Conservation (phyloP, 73 alveolate genomes). For the Loxodes magnus region DNA sequence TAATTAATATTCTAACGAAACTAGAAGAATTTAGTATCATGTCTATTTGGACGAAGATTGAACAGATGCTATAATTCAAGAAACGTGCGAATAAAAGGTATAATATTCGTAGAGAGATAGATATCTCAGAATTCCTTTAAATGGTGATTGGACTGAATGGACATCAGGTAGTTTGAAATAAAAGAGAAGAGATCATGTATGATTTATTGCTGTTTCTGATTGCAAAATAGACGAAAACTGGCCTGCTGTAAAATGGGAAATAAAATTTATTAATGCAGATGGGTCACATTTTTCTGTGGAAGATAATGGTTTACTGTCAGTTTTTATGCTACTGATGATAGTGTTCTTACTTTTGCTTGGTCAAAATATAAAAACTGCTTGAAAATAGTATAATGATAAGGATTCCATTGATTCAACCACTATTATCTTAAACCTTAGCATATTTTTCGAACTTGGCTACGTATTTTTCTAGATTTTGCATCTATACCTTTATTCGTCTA, state of each 20-base stretch:
- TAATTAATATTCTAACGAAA: background rate
- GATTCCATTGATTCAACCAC: background rate
- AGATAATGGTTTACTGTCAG: conserved; percentile 1
- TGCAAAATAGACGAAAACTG: no score
- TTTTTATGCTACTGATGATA: background rate
- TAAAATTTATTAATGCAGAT: background rate
- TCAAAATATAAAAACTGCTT: background rate
- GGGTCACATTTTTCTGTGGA: conserved; percentile 9
- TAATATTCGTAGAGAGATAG: background rate
- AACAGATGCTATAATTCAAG: background rate
- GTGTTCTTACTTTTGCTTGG: background rate
- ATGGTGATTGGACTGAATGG: conserved; percentile 6
- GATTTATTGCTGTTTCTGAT: conserved; percentile 1
- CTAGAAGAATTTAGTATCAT: background rate
- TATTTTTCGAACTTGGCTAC: background rate
- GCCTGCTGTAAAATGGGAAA: no score
- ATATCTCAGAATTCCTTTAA: background rate
- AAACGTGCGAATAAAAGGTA: conserved; percentile 1
- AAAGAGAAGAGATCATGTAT: background rate
- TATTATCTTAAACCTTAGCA: background rate
- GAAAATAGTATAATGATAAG: background rate
- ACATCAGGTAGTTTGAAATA: background rate
- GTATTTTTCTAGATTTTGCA: conserved; percentile 3
- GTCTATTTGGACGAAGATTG: conserved; percentile 3
- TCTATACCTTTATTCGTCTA: conserved; percentile 2